Evolutionary conservation across 352 stramenopile species (phyloP).

Genomic region (Pythium dissimile): DNA sequence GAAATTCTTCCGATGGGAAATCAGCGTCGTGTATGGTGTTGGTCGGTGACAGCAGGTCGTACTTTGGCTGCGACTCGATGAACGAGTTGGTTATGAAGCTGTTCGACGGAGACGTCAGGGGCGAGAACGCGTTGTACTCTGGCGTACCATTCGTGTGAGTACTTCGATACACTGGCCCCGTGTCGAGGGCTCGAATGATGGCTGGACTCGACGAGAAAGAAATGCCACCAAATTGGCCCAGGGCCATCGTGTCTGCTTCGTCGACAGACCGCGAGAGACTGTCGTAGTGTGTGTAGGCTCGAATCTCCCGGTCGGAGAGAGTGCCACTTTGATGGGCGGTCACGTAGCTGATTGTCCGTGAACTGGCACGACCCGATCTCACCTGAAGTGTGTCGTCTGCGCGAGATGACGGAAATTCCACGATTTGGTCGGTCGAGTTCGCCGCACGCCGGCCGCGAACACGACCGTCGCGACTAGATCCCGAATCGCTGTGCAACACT

Average conservation of each 20-base stretch:
- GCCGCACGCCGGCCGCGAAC: not conserved
- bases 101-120: constrained; percentile 28
- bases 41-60: constrained; percentile 51
- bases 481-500: not conserved
- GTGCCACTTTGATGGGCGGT: constrained; percentile 28
- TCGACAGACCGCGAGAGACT: constrained; percentile 29
- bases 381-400: not conserved
- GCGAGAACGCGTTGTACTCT: constrained; percentile 48
- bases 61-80: constrained; percentile 19
- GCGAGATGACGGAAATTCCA: not conserved
- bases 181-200: constrained; percentile 32
- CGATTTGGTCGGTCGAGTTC: not conserved
- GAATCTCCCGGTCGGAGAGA: constrained; percentile 40
- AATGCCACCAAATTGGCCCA: constrained; percentile 29
- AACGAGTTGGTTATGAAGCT: constrained; percentile 29
- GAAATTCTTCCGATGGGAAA: constrained; percentile 68
- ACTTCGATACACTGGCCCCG: constrained; percentile 34
- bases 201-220: constrained; percentile 30
- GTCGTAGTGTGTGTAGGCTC: constrained; percentile 25
- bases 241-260: constrained; percentile 30
- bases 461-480: not conserved
- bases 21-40: constrained; percentile 54
- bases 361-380: not conserved
- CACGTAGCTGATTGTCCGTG: constrained; percentile 18
- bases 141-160: not conserved